phyloP scores from a whole-genome alignment of 257 asterid genomes.

The Gentiana straminea region DNA sequence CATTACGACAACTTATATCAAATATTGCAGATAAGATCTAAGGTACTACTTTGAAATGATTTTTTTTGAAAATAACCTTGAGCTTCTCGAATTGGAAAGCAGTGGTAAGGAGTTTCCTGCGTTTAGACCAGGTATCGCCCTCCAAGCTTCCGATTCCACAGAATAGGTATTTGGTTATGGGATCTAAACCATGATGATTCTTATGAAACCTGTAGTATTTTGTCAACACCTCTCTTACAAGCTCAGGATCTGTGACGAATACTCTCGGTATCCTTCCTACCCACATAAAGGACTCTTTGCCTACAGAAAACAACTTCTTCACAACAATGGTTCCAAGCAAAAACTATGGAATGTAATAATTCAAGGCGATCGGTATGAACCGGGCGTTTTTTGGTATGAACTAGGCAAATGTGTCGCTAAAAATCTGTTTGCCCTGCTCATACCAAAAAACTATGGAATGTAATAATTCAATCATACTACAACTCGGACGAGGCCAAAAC shows the following conservation, averaged over 20 bases:
- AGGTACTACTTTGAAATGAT: background rate
- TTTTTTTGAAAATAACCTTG: conserved; percentile 20
- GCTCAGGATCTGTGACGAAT: conserved; percentile 19
- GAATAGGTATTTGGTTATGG: background rate
- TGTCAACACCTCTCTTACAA: conserved; percentile 18
- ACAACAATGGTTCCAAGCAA: too few species aligned
- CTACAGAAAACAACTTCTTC: conserved; percentile 8
- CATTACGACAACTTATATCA: background rate
- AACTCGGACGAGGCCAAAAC: too few species aligned
- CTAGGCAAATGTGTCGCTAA: too few species aligned
- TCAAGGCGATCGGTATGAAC: too few species aligned
- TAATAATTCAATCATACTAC: too few species aligned
- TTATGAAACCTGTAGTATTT: conserved; percentile 16
- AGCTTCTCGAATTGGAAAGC: conserved; percentile 45
- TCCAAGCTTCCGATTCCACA: conserved; percentile 35
- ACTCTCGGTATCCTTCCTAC: conserved; percentile 17
- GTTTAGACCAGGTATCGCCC: conserved; percentile 42
- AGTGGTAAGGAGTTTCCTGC: conserved; percentile 35
- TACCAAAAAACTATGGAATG: too few species aligned
- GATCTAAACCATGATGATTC: conserved; percentile 6
- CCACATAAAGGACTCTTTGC: conserved; percentile 20
- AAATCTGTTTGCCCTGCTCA: too few species aligned
- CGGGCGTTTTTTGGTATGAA: too few species aligned
- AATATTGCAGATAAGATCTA: background rate
- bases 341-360: too few species aligned